Evolutionary conservation across 352 stramenopile species (phyloP).

Genomic region (Pythium aquatile): DNA sequence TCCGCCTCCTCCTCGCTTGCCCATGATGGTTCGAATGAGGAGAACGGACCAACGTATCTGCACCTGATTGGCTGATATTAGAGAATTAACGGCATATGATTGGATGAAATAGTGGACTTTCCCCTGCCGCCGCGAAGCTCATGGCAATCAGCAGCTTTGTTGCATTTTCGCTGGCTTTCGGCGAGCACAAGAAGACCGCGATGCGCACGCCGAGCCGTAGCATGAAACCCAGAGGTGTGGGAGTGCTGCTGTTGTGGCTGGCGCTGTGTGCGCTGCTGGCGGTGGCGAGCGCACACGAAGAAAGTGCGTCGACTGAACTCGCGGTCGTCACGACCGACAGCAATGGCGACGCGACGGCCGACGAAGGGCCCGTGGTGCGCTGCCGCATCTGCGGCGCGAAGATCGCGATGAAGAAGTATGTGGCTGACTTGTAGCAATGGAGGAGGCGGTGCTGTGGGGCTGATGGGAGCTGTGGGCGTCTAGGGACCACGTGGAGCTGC

Average conservation of each 20-base stretch:
- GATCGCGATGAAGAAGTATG: slow-evolving; percentile 65
- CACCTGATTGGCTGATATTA: slow-evolving; percentile 23
- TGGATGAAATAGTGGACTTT: slow-evolving; percentile 1
- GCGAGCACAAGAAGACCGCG: not conserved
- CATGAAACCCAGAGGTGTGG: not conserved
- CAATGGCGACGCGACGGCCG: slow-evolving; percentile 19
- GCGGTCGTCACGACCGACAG: slow-evolving; percentile 26
- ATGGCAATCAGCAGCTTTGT: not conserved
- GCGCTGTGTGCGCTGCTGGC: slow-evolving; percentile 8
- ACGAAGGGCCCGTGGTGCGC: slow-evolving; percentile 46
- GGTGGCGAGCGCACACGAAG: not conserved
- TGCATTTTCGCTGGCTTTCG: not conserved
- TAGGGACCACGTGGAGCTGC: slow-evolving; percentile 71
- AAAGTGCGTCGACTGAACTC: not conserved
- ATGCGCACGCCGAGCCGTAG: not conserved
- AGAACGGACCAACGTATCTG: slow-evolving; percentile 14
- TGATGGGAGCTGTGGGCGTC: not conserved
- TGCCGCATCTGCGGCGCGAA: slow-evolving; percentile 77
- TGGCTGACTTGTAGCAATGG: not conserved
- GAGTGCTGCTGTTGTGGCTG: slow-evolving; percentile 13
- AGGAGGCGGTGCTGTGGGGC: not conserved
- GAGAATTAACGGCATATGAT: not conserved
- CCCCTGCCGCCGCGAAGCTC: not conserved
- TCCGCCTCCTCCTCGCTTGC: slow-evolving; percentile 29
- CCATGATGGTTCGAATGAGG: slow-evolving; percentile 23